phyloP scores from a whole-genome alignment of 176 grass and related monocot species.

The Lolium perenne region DNA sequence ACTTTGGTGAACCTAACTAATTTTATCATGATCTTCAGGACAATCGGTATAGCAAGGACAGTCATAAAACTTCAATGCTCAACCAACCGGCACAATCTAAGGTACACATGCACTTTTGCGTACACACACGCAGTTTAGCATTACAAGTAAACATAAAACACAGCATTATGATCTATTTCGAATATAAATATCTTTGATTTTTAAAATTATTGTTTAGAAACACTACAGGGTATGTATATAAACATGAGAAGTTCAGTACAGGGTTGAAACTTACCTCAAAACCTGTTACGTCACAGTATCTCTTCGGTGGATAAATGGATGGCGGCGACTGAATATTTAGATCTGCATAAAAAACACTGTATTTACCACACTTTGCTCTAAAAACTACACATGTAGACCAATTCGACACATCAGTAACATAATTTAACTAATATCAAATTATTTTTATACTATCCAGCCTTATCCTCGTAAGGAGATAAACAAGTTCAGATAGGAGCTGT shows the following conservation, averaged over 20 bases:
- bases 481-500: neutral
- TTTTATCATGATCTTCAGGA: too few species aligned
- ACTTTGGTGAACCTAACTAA: too few species aligned
- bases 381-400: neutral
- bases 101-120: neutral
- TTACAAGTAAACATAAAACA: neutral
- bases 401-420: neutral
- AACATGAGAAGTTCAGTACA: constrained; percentile 21
- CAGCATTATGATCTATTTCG: neutral
- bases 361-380: neutral
- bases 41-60: neutral
- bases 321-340: constrained; percentile 92
- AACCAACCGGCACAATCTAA: neutral
- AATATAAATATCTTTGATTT: constrained; percentile 13
- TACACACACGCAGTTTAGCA: neutral
- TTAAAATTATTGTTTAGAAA: constrained; percentile 15
- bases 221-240: neutral
- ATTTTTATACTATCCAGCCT: neutral
- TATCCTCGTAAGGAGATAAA: neutral
- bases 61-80: neutral
- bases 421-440: neutral
- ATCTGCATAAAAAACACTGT: constrained; percentile 59
- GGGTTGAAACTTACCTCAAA: constrained; percentile 73
- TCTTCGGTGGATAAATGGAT: constrained; percentile 92
- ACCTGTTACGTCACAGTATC: constrained; percentile 95